These are phyloP conservation scores for Erythrophleum fordii DNA, from an alignment of 306 rosid genomes.

Conservation along the genomic window DNA sequence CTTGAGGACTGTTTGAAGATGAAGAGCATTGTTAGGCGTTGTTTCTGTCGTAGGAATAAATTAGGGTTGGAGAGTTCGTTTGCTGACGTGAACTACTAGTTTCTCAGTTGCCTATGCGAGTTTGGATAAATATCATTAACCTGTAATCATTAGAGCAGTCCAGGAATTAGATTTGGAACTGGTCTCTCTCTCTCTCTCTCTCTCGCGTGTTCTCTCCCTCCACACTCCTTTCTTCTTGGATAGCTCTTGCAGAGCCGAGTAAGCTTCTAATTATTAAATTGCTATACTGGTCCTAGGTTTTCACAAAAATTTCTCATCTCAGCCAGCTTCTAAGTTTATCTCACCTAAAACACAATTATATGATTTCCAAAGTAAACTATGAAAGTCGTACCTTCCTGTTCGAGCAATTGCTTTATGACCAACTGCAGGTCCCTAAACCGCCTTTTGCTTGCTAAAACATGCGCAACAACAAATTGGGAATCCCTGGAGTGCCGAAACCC, in stretches of 20 bases:
- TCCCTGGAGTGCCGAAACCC: constrained; percentile 12
- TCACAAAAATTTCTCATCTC: not conserved
- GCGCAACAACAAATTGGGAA: constrained; percentile 21
- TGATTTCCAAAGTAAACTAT: not conserved
- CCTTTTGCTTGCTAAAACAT: not conserved
- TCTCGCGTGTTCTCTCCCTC: not conserved
- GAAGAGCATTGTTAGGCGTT: not conserved
- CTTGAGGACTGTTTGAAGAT: not conserved
- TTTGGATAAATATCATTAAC: not conserved
- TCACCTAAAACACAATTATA: not conserved
- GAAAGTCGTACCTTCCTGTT: constrained; percentile 10
- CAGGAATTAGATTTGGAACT: not conserved
- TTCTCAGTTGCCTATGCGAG: not conserved
- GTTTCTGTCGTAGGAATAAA: no score
- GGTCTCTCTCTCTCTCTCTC: not conserved
- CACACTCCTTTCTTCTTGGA: not conserved
- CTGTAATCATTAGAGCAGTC: not conserved
- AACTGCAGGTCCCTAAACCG: not conserved
- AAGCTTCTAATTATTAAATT: not conserved
- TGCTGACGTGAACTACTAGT: not conserved
- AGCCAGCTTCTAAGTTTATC: not conserved
- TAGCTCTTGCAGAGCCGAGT: not conserved
- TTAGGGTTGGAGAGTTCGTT: not conserved
- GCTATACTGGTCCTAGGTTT: not conserved
- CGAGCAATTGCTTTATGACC: constrained; percentile 2